Conservation (phyloP, 768 basidiomycete genomes). For the Russula sp. region DNA sequence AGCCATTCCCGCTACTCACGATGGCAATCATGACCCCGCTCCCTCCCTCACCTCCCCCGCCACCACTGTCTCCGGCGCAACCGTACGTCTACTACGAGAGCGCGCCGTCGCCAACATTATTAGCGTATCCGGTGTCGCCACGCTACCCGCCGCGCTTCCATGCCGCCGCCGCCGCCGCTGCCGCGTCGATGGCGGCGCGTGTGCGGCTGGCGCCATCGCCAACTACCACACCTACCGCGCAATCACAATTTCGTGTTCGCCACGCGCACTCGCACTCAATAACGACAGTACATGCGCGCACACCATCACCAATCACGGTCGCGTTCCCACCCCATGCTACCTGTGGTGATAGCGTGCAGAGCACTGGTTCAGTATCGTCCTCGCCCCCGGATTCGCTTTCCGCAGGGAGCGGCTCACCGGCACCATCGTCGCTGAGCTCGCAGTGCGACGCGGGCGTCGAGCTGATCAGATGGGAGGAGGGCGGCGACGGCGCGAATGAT, state of each 20-base stretch:
- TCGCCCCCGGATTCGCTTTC: slow-evolving; percentile 30
- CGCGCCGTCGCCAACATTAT: slow-evolving; percentile 9
- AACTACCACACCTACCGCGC: slow-evolving; percentile 16
- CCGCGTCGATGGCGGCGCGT: slow-evolving; percentile 10
- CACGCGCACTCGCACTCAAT: slow-evolving; percentile 44
- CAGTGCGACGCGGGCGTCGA: slow-evolving; percentile 26
- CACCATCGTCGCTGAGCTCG: slow-evolving; percentile 50
- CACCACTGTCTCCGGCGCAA: slow-evolving; percentile 1
- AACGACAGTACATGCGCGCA: slow-evolving; percentile 41
- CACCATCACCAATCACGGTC: slow-evolving; percentile 30
- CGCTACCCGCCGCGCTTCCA: slow-evolving; percentile 17
- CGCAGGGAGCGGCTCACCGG: slow-evolving; percentile 47
- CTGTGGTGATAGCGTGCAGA: not conserved
- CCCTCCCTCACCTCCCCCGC: slow-evolving; percentile 15
- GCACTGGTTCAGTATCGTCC: slow-evolving; percentile 17
- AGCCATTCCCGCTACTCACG: slow-evolving; percentile 7
- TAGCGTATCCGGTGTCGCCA: slow-evolving; percentile 10
- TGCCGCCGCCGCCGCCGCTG: slow-evolving; percentile 11
- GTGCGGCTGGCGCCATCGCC: slow-evolving; percentile 16
- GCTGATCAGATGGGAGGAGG: slow-evolving; percentile 12
- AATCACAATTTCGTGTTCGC: slow-evolving; percentile 25
- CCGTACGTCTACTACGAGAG: slow-evolving; percentile 22
- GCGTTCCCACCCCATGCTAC: slow-evolving; percentile 7
- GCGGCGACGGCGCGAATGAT: slow-evolving; percentile 24
- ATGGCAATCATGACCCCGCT: slow-evolving; percentile 19